Evolutionary conservation across 108 stramenopile species (phyloP).

Genomic region (Stephanodiscus minutulus): DNA sequence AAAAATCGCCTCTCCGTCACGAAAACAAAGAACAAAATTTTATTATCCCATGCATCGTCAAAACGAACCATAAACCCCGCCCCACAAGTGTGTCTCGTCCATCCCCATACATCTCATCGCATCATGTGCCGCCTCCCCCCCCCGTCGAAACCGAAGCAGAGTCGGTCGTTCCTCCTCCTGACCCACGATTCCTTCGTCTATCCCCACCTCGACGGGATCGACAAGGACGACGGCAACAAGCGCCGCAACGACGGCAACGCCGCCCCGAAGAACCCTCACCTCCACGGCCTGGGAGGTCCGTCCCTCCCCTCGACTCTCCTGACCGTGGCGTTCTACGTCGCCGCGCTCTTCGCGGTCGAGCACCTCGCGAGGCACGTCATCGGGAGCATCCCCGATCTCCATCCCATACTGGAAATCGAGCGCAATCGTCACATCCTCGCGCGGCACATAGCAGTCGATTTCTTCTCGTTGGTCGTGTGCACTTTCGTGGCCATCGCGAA

Average conservation of each 20-base stretch:
- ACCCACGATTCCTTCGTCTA: constrained; percentile 38
- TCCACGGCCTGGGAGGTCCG: constrained; percentile 47
- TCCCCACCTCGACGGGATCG: neutral
- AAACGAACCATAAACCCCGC: too few species aligned
- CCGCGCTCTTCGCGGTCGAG: constrained; percentile 26
- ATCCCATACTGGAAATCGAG: constrained; percentile 58
- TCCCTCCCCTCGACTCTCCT: constrained; percentile 37
- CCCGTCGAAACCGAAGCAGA: constrained; percentile 3
- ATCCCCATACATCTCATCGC: neutral
- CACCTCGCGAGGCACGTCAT: constrained; percentile 16
- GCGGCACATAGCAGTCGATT: constrained; percentile 78
- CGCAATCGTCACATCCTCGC: constrained; percentile 77
- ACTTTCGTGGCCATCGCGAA: constrained; percentile 57
- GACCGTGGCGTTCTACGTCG: constrained; percentile 45
- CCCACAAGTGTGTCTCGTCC: too few species aligned
- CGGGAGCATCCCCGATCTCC: constrained; percentile 22
- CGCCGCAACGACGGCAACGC: too few species aligned
- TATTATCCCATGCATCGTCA: too few species aligned
- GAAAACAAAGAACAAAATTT: too few species aligned
- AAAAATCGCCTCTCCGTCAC: too few species aligned
- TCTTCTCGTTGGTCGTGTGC: constrained; percentile 51
- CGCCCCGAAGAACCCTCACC: constrained; percentile 25
- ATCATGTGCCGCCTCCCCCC: constrained; percentile 32
- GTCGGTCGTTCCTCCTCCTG: constrained; percentile 28
- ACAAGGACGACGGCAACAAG: constrained; percentile 37